Evolutionary conservation across 116 monocot species (phyloP), one percentile per base, ranked within the genome.

Genomic region (Cymodocea nodosa): DNA sequence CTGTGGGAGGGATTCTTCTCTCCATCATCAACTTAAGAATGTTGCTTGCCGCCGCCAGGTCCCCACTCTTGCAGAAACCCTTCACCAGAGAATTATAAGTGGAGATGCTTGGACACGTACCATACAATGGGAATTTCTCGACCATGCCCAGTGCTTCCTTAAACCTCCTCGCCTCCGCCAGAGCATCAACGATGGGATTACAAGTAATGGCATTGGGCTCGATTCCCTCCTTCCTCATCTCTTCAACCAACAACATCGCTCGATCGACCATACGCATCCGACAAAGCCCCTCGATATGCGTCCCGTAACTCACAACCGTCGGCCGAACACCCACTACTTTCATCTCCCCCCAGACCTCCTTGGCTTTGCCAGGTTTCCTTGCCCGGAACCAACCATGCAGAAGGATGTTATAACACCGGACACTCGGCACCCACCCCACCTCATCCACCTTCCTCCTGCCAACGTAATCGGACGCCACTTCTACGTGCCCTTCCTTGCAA

Each of bases 311-410:
- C 62, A 84, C 94, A 36, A 80, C 80, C 2, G 81, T 80, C 17
- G 84, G 86, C 6, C 36, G 34, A 24, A 84, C 74, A 12, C 72
- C 76, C 15, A 65, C 68, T 1, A 25, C 68, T 16, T 53, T 62
- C 86, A 94, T 86, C 63, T 76, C 74, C n/a, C 24, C 72, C 86
- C 86, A 94, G 2, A 89, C 57, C 18, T 22, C 44, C 67, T 84
- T 77, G 11, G 76, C 89, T 35, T 79, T 82, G 35, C 48, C 37
- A 60, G 75, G 72, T 35, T 64, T 71, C 35, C 82, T 66, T n/a
- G 63, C 14, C n/a, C 89, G 94, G 72, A 87, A 77, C 89, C 89
- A 94, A 14, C 94, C 94, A 49, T 86, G 73, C 66, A 94, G 76
- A 20, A 89, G 74, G 35, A 86, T 75, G 59, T 89, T 89, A 71